Percentiles rank a stretch among this genome's conserved stretches.
phyloP scores from a whole-genome alignment of 2,329 filamentous ascomycete species.

The Penicillium sp. region DNA sequence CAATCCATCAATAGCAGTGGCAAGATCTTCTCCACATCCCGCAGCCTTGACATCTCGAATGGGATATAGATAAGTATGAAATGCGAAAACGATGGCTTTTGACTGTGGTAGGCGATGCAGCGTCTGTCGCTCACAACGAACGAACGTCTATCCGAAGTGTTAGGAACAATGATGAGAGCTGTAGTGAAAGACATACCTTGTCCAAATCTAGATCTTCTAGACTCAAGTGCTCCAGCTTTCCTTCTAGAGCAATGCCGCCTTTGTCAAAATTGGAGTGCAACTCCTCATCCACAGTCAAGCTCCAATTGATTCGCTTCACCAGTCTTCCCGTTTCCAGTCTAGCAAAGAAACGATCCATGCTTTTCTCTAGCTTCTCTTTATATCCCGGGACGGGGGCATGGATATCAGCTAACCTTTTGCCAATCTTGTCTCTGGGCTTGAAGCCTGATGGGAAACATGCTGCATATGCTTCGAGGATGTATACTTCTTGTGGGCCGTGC shows the following conservation, averaged over 20 bases:
- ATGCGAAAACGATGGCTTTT: conserved; percentile 59
- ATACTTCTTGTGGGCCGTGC: conserved; percentile 30
- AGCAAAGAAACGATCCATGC: conserved; percentile 65
- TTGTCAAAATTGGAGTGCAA: conserved; percentile 43
- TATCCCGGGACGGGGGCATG: conserved; percentile 63
- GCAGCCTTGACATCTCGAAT: conserved; percentile 58
- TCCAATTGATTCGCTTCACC: conserved; percentile 58
- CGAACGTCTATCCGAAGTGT: conserved; percentile 38
- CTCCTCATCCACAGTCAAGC: conserved; percentile 40
- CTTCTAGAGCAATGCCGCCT: conserved; percentile 33
- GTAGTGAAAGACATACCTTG: conserved; percentile 33
- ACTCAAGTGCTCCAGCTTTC: conserved; percentile 19
- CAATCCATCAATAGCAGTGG: conserved; percentile 61
- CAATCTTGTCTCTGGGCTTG: conserved; percentile 57
- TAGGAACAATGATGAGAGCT: background rate
- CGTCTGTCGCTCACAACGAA: conserved; percentile 63
- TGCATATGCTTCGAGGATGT: conserved; percentile 58
- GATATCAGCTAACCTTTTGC: conserved; percentile 54
- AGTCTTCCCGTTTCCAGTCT: conserved; percentile 54
- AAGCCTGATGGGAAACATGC: conserved; percentile 62
- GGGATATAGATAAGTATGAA: conserved; percentile 64
- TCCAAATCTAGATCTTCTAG: conserved; percentile 48
- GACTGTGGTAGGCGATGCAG: conserved; percentile 59
- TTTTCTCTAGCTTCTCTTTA: conserved; percentile 55
- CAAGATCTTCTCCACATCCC: conserved; percentile 55